A percentile compares a stretch with the other conserved stretches of the same genome.
Conservation (phyloP, 106 monocot genomes). For the Iris macrosiphon region DNA sequence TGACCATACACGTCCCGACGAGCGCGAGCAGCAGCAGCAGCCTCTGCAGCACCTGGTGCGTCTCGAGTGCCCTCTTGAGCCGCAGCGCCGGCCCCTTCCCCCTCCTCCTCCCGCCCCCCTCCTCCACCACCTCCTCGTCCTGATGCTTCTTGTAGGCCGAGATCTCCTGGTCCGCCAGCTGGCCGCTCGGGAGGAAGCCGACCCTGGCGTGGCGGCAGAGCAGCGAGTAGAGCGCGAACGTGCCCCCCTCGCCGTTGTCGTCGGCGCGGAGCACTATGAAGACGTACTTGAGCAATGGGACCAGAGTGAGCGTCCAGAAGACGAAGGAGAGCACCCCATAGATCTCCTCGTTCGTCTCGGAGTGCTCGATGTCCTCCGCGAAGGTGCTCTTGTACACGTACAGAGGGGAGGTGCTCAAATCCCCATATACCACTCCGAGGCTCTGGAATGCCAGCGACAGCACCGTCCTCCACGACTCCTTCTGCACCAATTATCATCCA, state of each 20-base stretch:
- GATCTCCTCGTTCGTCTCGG: conserved; percentile 77
- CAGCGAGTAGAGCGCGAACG: conserved; percentile 28
- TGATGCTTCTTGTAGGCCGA: conserved; percentile 17
- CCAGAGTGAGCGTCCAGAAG: conserved; percentile 80
- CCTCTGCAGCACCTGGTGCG: conserved; percentile 19
- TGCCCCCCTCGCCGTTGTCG: conserved; percentile 64
- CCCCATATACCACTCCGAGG: conserved; percentile 79
- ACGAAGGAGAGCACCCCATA: conserved; percentile 79
- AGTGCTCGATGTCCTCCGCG: conserved; percentile 74
- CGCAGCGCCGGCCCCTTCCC: neutral
- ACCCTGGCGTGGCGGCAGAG: conserved; percentile 25
- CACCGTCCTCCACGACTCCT: conserved; percentile 43
- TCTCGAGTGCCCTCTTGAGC: conserved; percentile 25
- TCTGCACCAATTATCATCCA: neutral
- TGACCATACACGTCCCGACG: conserved; percentile 46
- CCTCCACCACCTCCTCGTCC: neutral
- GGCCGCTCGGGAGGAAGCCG: conserved; percentile 16
- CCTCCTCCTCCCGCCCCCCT: neutral
- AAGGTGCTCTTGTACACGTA: conserved; percentile 83
- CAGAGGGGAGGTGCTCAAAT: conserved; percentile 73
- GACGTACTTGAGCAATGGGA: conserved; percentile 77
- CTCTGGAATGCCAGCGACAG: conserved; percentile 65
- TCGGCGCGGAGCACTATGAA: conserved; percentile 76
- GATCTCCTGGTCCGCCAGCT: conserved; percentile 21
- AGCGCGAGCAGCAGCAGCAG: conserved; percentile 29